Base-by-base conservation (phyloP, 352 stramenopile genomes). In the Pythium rhizo-oryzae region DNA sequence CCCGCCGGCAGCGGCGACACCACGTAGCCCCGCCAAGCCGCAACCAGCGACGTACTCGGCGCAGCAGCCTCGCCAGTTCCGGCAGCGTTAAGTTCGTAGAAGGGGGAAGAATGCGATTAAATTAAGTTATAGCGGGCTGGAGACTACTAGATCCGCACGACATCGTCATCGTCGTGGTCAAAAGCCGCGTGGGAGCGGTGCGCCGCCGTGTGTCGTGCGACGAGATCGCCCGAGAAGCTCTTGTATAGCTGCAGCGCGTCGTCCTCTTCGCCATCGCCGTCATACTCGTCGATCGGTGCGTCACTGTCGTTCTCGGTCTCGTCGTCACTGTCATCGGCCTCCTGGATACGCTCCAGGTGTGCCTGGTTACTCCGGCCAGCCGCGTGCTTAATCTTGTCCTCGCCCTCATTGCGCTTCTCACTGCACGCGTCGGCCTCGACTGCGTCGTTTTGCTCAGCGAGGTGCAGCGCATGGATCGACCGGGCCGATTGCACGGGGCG, bases 121-220 rank as follows among this genome's bases (percentile, higher is more conserved):
- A 54, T 54, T 54, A 35, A 9, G 21, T 24, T 33, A 33, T 2
- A 33, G 28, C 2, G 12, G 0, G 28, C 47, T 33, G 2, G 21
- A 35, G 47, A 15, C 43, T 49, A 8, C 54, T 65, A 73, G 23
- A 73, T 69, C 15, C 54, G 55, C 30, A 73, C 67, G 19, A 69
- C 33, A 28, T 73, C 67, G 49, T 73, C 47, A 21, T 73, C 53
- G 41, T 73, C 67, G n/a, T 65, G 24, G 7, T 73, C 67, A 24
- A 54, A 63, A 9, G 51, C 24, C 21, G 52, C 76, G 67, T 37
- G 53, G 43, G n/a, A 80, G n/a, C 28, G 47, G n/a, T 49, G 18
- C 18, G 30, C 3, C 60, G 8, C 78, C 74, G 37, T 88, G 62
- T 84, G 85, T 7, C 59, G 61, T 50, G 82, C 67, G 59, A 79